phyloP scores from a whole-genome alignment of 495 filamentous ascomycete genomes.

The Delitschia confertaspora region DNA sequence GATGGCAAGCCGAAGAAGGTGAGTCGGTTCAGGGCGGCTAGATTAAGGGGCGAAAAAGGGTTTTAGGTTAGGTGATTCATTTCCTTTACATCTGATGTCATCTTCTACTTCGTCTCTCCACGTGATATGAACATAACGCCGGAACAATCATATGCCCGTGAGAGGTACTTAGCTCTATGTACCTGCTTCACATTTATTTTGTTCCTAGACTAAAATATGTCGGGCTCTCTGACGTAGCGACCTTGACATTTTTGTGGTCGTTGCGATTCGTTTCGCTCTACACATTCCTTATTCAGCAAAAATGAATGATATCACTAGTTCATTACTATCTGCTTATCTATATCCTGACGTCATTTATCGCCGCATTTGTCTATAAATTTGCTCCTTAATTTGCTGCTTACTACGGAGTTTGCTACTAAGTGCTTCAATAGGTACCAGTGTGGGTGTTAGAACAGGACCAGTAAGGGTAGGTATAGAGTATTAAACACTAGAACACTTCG shows the following conservation, averaged over 20 bases:
- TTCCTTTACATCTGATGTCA: neutral
- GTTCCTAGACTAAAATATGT: slow-evolving; percentile 23
- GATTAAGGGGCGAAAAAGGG: slow-evolving; percentile 43
- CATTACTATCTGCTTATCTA: neutral
- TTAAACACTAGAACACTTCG: no score
- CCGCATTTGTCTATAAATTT: no score
- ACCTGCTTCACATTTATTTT: slow-evolving; percentile 24
- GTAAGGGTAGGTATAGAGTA: no score
- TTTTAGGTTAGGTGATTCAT: slow-evolving; percentile 6
- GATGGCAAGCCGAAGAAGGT: slow-evolving; percentile 58
- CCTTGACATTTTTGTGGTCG: slow-evolving; percentile 18
- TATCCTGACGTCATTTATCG: no score
- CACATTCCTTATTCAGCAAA: slow-evolving; percentile 6
- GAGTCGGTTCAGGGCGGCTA: slow-evolving; percentile 84
- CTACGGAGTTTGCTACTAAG: no score
- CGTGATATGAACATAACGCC: slow-evolving; percentile 3
- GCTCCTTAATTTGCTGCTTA: no score
- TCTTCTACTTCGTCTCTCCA: neutral
- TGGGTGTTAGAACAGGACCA: no score
- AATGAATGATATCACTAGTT: no score
- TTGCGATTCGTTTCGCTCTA: slow-evolving; percentile 19
- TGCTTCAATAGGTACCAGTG: no score
- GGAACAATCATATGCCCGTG: slow-evolving; percentile 25
- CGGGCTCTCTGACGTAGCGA: slow-evolving; percentile 26
- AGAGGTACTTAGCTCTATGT: slow-evolving; percentile 24